Evolutionary conservation across 345 rosid genomes (phyloP).

Genomic region (Linum tenue): DNA sequence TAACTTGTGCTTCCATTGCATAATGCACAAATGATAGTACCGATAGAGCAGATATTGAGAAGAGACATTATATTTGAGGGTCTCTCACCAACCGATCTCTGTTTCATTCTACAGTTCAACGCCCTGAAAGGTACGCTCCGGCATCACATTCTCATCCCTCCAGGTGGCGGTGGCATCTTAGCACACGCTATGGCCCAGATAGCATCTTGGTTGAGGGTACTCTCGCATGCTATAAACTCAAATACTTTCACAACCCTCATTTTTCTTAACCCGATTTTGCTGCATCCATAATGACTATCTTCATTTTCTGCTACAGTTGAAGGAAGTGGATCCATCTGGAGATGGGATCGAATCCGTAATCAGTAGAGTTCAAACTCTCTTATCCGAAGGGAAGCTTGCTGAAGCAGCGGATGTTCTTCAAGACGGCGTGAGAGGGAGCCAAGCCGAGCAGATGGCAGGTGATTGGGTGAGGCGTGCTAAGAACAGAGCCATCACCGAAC

Average conservation of each 20-base stretch:
- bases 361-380: constrained; percentile 54
- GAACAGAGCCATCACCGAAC: constrained; percentile 85
- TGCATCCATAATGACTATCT: neutral
- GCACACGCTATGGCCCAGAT: constrained; percentile 66
- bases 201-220: constrained; percentile 88
- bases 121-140: constrained; percentile 65
- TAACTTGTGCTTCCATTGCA: neutral
- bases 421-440: constrained; percentile 83
- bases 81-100: neutral
- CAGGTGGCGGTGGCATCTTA: constrained; percentile 80
- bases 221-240: constrained; percentile 4
- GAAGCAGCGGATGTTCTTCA: constrained; percentile 85
- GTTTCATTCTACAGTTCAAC: constrained; percentile 46
- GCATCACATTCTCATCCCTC: constrained; percentile 85
- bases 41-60: no score
- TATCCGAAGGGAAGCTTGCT: constrained; percentile 73
- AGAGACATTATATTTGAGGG: neutral
- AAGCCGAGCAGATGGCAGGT: constrained; percentile 56
- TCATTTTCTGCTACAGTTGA: constrained; percentile 34
- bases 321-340: constrained; percentile 50
- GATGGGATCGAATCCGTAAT: constrained; percentile 71
- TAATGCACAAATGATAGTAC: no score
- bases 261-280: neutral
- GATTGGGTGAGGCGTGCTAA: constrained; percentile 69
- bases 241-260: neutral